Percentiles rank a stretch among this genome's conserved stretches.
Evolutionary conservation across 352 stramenopile genomes (phyloP).

Genomic region (Detonula confervacea): DNA sequence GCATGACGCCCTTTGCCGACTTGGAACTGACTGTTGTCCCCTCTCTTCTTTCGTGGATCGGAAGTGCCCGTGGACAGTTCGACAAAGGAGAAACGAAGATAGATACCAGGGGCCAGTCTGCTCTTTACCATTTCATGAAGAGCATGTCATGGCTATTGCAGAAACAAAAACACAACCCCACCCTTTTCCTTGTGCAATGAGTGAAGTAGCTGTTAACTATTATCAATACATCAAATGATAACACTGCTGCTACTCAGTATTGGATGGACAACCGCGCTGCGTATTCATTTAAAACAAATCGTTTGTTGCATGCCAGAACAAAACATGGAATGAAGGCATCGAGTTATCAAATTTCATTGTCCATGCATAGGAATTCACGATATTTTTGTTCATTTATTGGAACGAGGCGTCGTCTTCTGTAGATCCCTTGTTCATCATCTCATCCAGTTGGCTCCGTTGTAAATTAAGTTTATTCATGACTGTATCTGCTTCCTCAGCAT

Average conservation of each 20-base stretch:
- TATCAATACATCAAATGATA: too few species aligned
- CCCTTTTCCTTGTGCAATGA: too few species aligned
- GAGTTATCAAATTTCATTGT: too few species aligned
- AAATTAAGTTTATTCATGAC: constrained; percentile 63
- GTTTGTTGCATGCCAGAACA: too few species aligned
- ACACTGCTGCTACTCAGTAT: too few species aligned
- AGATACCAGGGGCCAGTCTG: background rate
- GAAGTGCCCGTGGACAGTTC: too few species aligned
- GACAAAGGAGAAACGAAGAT: too few species aligned
- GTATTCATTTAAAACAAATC: too few species aligned
- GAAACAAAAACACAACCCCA: background rate
- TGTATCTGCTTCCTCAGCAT: constrained; percentile 61
- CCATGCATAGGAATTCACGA: background rate
- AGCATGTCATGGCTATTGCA: background rate
- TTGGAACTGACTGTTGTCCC: background rate
- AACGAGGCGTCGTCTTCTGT: constrained; percentile 34
- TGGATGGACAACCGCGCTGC: too few species aligned
- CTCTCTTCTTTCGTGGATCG: background rate
- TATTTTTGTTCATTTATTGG: constrained; percentile 24
- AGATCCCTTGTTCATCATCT: constrained; percentile 48
- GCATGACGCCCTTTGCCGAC: background rate
- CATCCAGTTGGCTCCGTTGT: constrained; percentile 63
- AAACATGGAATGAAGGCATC: too few species aligned
- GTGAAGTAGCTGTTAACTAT: too few species aligned
- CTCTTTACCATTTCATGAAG: background rate